Percentiles rank a stretch among this genome's conserved stretches.
These are phyloP conservation scores for Cladosporium sp. DNA, from an alignment of 2,329 filamentous ascomycete species.

Conservation along the genomic window DNA sequence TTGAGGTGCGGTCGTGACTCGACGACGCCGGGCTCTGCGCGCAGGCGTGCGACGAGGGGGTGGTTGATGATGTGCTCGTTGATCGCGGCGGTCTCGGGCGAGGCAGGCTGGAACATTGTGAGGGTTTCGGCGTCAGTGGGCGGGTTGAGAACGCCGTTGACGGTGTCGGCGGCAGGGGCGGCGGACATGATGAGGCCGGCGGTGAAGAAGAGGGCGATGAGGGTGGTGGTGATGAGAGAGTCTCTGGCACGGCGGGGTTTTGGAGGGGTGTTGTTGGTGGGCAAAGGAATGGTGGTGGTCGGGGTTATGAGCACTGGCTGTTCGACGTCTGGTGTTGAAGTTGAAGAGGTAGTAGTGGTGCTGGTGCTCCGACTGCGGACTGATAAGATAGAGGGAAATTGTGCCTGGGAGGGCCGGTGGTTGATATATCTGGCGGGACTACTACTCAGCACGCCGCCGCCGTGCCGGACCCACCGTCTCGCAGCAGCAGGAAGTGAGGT, in stretches of 20 bases:
- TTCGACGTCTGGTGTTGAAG: not conserved
- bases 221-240: slow-evolving; percentile 44
- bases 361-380: slow-evolving; percentile 14
- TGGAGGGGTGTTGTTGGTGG: not conserved
- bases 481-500: slow-evolving; percentile 16
- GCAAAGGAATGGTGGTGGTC: slow-evolving; percentile 7
- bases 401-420: slow-evolving; percentile 2
- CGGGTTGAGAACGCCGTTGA: slow-evolving; percentile 53
- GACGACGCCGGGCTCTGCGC: slow-evolving; percentile 63
- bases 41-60: slow-evolving; percentile 69
- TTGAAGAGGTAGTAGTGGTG: not conserved
- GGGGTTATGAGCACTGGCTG: slow-evolving; percentile 9
- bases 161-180: slow-evolving; percentile 52
- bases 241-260: slow-evolving; percentile 12
- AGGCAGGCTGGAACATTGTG: slow-evolving; percentile 59
- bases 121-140: slow-evolving; percentile 74
- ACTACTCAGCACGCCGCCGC: slow-evolving; percentile 6
- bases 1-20: slow-evolving; percentile 87
- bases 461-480: slow-evolving; percentile 12
- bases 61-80: slow-evolving; percentile 74
- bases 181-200: slow-evolving; percentile 60
- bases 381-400: slow-evolving; percentile 16
- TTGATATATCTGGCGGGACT: slow-evolving; percentile 14
- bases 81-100: slow-evolving; percentile 56
- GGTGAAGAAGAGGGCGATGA: slow-evolving; percentile 51